Evolutionary conservation across 768 basidiomycete genomes (phyloP).

Genomic region (Suillus hirtellus): DNA sequence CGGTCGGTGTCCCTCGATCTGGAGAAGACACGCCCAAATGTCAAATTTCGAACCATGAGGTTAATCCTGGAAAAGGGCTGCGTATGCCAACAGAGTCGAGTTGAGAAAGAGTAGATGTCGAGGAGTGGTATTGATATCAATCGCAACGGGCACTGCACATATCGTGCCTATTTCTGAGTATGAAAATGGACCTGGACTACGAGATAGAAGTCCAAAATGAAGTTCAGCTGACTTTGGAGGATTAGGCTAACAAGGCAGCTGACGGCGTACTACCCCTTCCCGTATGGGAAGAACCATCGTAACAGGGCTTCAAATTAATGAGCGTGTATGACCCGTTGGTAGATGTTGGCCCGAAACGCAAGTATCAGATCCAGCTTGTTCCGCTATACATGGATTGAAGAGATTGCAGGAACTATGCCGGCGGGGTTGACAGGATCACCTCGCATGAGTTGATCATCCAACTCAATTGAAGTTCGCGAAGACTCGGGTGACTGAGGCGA

Average conservation of each 20-base stretch:
- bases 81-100: background rate
- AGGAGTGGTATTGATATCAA: background rate
- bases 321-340: background rate
- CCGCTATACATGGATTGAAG: background rate
- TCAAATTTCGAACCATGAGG: conserved; percentile 20
- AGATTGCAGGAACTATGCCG: background rate
- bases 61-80: background rate
- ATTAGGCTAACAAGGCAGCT: background rate
- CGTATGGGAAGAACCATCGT: background rate
- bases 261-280: background rate
- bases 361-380: background rate
- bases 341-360: background rate
- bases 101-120: background rate
- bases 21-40: conserved; percentile 1
- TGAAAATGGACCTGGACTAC: background rate
- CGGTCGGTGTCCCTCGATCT: conserved; percentile 10
- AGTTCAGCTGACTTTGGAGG: conserved; percentile 1
- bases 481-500: no score
- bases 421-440: background rate
- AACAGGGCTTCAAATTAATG: background rate
- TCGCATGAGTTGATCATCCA: no score
- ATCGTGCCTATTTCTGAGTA: background rate
- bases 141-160: background rate
- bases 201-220: background rate
- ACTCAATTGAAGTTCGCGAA: no score